Evolutionary conservation across 768 basidiomycete species (phyloP).

Genomic region (Tulasnella calospora): DNA sequence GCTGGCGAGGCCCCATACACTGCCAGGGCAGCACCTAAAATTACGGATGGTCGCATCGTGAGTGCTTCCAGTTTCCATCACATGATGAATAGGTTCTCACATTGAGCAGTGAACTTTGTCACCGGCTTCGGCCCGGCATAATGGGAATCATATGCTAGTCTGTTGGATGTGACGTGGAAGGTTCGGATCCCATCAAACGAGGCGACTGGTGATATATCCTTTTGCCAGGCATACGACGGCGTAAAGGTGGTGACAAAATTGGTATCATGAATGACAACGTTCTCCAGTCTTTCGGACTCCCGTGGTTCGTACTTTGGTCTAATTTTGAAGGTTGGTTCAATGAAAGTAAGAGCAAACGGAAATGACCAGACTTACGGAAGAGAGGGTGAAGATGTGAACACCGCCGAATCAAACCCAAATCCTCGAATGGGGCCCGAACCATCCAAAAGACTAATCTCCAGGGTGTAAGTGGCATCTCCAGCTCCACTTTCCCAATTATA

Average conservation of each 20-base stretch:
- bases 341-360: not conserved
- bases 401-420: not conserved
- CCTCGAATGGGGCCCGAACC: not conserved
- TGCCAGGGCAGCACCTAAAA: slow-evolving; percentile 9
- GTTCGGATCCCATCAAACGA: not conserved
- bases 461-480: not conserved
- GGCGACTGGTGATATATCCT: not conserved
- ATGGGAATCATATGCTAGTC: not conserved
- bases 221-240: not conserved
- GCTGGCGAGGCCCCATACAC: not conserved
- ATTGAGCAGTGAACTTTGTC: not conserved
- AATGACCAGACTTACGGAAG: not conserved
- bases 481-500: not conserved
- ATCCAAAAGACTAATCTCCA: not conserved
- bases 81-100: not conserved
- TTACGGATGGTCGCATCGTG: not conserved
- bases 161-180: not conserved
- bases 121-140: not conserved
- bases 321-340: not conserved
- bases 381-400: not conserved
- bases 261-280: not conserved
- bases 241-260: not conserved
- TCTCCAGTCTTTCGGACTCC: not conserved
- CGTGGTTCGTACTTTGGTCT: not conserved
- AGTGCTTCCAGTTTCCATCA: not conserved